A percentile compares a stretch with the other conserved stretches of the same genome.
These are phyloP conservation scores for Suillus subalutaceus DNA, from an alignment of 768 basidiomycete genomes.

Conservation along the genomic window DNA sequence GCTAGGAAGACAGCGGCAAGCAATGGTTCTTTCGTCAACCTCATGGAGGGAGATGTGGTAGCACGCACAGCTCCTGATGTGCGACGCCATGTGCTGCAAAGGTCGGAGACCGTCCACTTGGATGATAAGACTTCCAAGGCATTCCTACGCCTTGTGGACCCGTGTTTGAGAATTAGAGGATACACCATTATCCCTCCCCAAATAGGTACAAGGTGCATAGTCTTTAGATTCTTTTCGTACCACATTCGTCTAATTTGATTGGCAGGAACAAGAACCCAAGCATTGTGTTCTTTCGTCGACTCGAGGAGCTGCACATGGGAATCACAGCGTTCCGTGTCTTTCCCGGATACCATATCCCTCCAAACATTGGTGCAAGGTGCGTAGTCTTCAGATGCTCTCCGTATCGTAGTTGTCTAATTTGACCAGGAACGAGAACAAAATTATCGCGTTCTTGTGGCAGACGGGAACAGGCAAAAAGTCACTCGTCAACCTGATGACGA, in stretches of 20 bases:
- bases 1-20: constrained; percentile 43
- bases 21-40: constrained; percentile 38
- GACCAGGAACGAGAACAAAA: neutral
- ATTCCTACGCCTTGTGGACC: neutral
- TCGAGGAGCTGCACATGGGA: constrained; percentile 28
- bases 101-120: constrained; percentile 28
- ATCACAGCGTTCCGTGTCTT: constrained; percentile 19
- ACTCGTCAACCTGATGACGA: constrained; percentile 39
- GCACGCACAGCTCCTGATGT: constrained; percentile 24
- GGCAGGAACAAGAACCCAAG: constrained; percentile 15
- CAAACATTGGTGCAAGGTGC: neutral
- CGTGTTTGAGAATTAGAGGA: neutral
- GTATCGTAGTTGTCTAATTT: neutral
- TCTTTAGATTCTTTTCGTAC: neutral
- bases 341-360: constrained; percentile 16
- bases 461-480: constrained; percentile 39
- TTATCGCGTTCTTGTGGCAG: constrained; percentile 44
- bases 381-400: neutral
- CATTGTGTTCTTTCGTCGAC: constrained; percentile 43
- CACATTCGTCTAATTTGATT: neutral
- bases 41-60: constrained; percentile 37
- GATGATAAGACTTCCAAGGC: constrained; percentile 5
- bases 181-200: neutral
- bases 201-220: neutral
- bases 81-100: constrained; percentile 32